phyloP scores from a whole-genome alignment of 331 rosid species.

The Stylosanthes scabra region DNA sequence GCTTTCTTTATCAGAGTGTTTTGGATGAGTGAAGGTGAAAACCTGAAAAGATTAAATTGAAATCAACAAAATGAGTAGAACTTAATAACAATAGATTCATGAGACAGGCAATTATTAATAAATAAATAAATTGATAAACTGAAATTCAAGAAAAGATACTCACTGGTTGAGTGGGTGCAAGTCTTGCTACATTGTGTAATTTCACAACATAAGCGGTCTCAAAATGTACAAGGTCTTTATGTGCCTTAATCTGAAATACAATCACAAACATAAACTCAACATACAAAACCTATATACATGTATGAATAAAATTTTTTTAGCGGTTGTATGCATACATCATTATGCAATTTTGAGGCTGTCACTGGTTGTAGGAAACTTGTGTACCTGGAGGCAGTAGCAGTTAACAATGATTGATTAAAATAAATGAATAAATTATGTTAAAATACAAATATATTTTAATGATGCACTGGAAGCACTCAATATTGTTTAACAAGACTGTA shows the following conservation, averaged over 20 bases:
- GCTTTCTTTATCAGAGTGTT: constrained; percentile 51
- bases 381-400: constrained; percentile 62
- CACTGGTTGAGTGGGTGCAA: constrained; percentile 82
- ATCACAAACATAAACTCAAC: constrained; percentile 10
- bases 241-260: constrained; percentile 76
- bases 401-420: constrained; percentile 7
- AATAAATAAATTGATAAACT: constrained; percentile 7
- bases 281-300: background rate
- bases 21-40: constrained; percentile 87
- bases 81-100: constrained; percentile 13
- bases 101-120: background rate
- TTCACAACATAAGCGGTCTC: constrained; percentile 98
- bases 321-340: constrained; percentile 65
- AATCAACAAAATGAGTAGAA: constrained; percentile 28
- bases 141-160: constrained; percentile 31
- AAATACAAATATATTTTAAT: background rate
- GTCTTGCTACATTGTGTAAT: constrained; percentile 85
- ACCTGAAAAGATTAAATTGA: constrained; percentile 59
- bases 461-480: background rate
- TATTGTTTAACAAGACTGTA: background rate
- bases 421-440: background rate
- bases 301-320: constrained; percentile 9
- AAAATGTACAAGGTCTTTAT: constrained; percentile 81
- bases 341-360: constrained; percentile 84
- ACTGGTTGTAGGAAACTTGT: constrained; percentile 97